These are phyloP conservation scores for Microbotryum saponariae DNA, from an alignment of 1,284 basidiomycete species.

Conservation along the genomic window DNA sequence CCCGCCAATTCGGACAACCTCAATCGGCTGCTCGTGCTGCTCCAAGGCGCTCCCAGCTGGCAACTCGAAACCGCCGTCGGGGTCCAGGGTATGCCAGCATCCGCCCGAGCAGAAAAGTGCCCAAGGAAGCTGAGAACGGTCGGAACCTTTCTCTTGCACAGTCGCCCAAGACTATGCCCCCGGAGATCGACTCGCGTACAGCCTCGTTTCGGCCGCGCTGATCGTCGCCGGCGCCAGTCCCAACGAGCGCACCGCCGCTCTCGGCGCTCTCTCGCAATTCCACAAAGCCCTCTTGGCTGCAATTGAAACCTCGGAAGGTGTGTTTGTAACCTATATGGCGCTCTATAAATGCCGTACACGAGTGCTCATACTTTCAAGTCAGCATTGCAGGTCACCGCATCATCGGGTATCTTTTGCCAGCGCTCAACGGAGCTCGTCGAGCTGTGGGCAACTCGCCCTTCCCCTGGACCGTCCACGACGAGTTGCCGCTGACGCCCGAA, in stretches of 20 bases:
- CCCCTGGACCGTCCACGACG: constrained; percentile 58
- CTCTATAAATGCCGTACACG: neutral
- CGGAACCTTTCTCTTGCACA: constrained; percentile 36
- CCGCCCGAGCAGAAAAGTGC: constrained; percentile 52
- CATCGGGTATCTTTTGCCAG: constrained; percentile 66
- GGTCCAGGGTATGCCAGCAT: constrained; percentile 13
- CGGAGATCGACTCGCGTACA: constrained; percentile 69
- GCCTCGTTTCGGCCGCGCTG: constrained; percentile 64
- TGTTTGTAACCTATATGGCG: constrained; percentile 6
- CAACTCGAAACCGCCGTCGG: constrained; percentile 65
- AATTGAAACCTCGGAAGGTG: constrained; percentile 53
- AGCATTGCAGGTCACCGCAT: constrained; percentile 54
- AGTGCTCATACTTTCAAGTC: neutral
- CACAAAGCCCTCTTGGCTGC: constrained; percentile 53
- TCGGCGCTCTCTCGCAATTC: constrained; percentile 56
- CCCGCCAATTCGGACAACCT: neutral
- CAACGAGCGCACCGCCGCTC: constrained; percentile 48
- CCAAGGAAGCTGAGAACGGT: constrained; percentile 13
- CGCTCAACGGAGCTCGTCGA: constrained; percentile 77
- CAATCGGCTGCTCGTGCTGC: constrained; percentile 39
- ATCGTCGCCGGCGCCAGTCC: constrained; percentile 54
- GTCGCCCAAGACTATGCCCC: constrained; percentile 60
- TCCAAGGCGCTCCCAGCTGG: constrained; percentile 60
- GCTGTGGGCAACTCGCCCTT: constrained; percentile 71
- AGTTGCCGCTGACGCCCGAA: constrained; percentile 53